These are phyloP conservation scores for Fragilaria radians DNA, from an alignment of 108 stramenopile species.

Conservation along the genomic window DNA sequence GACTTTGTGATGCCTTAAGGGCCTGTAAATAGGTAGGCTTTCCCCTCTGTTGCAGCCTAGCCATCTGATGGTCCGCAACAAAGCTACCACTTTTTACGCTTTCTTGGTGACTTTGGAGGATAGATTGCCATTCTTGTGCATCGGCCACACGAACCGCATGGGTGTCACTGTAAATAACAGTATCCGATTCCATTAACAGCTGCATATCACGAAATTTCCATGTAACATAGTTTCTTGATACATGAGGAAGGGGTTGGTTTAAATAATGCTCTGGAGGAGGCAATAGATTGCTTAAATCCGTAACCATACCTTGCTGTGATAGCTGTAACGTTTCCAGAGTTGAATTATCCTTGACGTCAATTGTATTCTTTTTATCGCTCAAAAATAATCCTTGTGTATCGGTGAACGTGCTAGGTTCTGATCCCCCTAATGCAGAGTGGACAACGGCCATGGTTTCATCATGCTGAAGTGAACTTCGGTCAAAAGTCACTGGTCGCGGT, in stretches of 20 bases:
- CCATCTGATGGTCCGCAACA: slow-evolving; percentile 8
- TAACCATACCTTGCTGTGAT: neutral
- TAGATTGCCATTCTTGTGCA: slow-evolving; percentile 4
- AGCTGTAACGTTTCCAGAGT: neutral
- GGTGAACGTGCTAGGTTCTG: neutral
- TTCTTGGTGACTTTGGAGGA: slow-evolving; percentile 5
- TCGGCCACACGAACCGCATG: slow-evolving; percentile 10
- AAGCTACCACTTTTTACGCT: neutral
- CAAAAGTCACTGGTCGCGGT: neutral
- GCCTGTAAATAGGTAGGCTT: slow-evolving; percentile 14
- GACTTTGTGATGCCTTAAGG: neutral
- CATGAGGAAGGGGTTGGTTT: slow-evolving; percentile 21
- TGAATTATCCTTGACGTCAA: slow-evolving; percentile 1
- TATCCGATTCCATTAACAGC: slow-evolving; percentile 69
- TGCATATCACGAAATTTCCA: slow-evolving; percentile 79
- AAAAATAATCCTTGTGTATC: neutral
- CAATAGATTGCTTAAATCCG: slow-evolving; percentile 8
- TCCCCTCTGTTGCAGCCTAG: slow-evolving; percentile 2
- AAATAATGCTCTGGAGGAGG: slow-evolving; percentile 35
- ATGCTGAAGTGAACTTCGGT: neutral
- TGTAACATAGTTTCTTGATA: slow-evolving; percentile 51
- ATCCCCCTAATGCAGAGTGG: neutral
- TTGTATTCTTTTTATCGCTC: neutral
- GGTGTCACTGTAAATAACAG: slow-evolving; percentile 29
- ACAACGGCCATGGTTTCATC: slow-evolving; percentile 4